phyloP scores from a whole-genome alignment of 345 rosid species.

The Adansonia digitata region DNA sequence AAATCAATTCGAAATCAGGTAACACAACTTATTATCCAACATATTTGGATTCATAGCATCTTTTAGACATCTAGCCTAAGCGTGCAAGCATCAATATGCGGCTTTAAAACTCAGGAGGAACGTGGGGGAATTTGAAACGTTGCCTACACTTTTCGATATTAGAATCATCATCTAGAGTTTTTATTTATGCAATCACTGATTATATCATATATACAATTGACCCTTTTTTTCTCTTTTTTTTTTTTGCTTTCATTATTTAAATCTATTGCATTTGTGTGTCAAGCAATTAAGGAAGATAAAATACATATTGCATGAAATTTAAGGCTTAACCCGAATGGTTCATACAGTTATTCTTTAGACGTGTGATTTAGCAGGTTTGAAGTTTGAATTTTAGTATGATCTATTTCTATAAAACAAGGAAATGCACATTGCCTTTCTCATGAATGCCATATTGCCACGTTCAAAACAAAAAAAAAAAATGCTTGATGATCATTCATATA shows the following conservation, averaged over 20 bases:
- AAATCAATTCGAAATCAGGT: not conserved
- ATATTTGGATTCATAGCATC: slow-evolving; percentile 8
- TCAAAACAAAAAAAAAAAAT: not conserved
- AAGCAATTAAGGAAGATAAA: too few relatives aligned
- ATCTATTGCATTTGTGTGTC: too few relatives aligned
- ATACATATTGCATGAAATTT: too few relatives aligned
- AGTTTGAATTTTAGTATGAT: too few relatives aligned
- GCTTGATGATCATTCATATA: not conserved
- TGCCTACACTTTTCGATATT: not conserved
- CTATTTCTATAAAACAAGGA: too few relatives aligned
- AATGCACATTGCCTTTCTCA: not conserved
- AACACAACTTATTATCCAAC: not conserved
- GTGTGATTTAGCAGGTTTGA: too few relatives aligned
- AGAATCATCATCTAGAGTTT: not conserved
- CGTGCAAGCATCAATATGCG: slow-evolving; percentile 10
- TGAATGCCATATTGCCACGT: not conserved
- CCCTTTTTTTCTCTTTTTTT: too few relatives aligned
- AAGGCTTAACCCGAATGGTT: too few relatives aligned
- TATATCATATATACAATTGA: not conserved
- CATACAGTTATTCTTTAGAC: too few relatives aligned
- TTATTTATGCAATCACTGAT: not conserved
- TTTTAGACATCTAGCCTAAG: not conserved
- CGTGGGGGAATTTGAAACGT: not conserved
- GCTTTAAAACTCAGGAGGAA: not conserved
- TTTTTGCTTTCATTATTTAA: too few relatives aligned